Evolutionary conservation across 2,329 filamentous ascomycete species (phyloP).

Genomic region (Periconia sp.): DNA sequence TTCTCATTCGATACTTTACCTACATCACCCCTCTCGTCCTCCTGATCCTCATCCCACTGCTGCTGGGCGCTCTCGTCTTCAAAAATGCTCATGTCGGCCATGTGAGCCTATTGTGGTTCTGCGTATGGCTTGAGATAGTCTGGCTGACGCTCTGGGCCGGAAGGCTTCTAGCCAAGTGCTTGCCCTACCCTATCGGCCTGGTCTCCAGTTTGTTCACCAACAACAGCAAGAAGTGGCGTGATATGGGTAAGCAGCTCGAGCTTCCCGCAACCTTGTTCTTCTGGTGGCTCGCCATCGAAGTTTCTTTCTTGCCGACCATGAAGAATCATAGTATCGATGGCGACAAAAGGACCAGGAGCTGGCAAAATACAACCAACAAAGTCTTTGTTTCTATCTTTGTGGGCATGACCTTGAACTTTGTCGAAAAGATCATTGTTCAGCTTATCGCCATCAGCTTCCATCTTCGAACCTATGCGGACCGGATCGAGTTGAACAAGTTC

Average conservation of each 20-base stretch:
- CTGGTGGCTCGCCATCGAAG: conserved; percentile 84
- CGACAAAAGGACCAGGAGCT: conserved; percentile 56
- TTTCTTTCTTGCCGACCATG: conserved; percentile 85
- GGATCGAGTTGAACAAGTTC: conserved; percentile 91
- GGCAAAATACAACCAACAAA: conserved; percentile 82
- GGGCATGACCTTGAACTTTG: conserved; percentile 74
- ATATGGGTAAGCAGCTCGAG: conserved; percentile 83
- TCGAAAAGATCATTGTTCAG: conserved; percentile 92
- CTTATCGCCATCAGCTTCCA: conserved; percentile 95
- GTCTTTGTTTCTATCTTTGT: conserved; percentile 85
- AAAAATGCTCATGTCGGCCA: conserved; percentile 68
- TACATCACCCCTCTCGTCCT: conserved; percentile 69
- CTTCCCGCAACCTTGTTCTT: conserved; percentile 84
- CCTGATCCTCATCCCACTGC: conserved; percentile 67
- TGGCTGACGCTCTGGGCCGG: conserved; percentile 90
- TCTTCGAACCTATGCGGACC: conserved; percentile 81
- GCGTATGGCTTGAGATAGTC: conserved; percentile 90
- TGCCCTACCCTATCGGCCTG: conserved; percentile 64
- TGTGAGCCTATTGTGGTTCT: conserved; percentile 84
- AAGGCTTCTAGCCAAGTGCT: conserved; percentile 63
- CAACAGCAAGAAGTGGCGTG: conserved; percentile 89
- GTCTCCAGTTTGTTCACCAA: conserved; percentile 78
- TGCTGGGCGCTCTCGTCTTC: conserved; percentile 64
- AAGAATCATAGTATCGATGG: conserved; percentile 63
- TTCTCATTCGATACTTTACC: conserved; percentile 68